Evolutionary conservation across 1,284 basidiomycete species (phyloP).

Genomic region (Meripilus lineatus): DNA sequence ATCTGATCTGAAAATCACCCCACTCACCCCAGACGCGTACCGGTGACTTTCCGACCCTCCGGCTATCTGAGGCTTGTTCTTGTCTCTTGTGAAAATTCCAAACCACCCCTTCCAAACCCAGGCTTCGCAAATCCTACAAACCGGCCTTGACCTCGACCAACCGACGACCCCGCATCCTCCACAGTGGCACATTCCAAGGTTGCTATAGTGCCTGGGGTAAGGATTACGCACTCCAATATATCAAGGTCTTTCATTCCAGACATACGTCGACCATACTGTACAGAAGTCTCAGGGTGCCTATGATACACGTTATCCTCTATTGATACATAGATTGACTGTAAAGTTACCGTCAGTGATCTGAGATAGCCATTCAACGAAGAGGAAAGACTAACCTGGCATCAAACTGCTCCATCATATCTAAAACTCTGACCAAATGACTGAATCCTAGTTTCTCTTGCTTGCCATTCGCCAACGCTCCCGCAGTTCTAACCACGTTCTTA

Average conservation of each 20-base stretch:
- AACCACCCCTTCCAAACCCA: no score
- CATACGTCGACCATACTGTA: not conserved
- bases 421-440: constrained; percentile 47
- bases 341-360: not conserved
- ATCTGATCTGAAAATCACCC: no score
- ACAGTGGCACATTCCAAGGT: no score
- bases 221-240: no score
- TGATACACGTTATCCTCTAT: not conserved
- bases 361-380: constrained; percentile 1
- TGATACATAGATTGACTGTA: constrained; percentile 8
- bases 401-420: constrained; percentile 60
- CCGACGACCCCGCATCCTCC: no score
- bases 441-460: constrained; percentile 40
- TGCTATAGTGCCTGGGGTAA: no score
- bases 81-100: no score
- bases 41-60: no score
- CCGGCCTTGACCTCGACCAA: no score
- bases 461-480: constrained; percentile 49
- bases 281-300: not conserved
- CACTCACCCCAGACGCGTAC: no score
- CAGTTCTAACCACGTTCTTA: constrained; percentile 61
- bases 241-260: not conserved
- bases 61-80: no score
- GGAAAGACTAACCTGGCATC: constrained; percentile 38
- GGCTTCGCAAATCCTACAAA: no score